Evolutionary conservation across 1,284 basidiomycete species (phyloP).

Genomic region (Neotropicomus parvogracilis): DNA sequence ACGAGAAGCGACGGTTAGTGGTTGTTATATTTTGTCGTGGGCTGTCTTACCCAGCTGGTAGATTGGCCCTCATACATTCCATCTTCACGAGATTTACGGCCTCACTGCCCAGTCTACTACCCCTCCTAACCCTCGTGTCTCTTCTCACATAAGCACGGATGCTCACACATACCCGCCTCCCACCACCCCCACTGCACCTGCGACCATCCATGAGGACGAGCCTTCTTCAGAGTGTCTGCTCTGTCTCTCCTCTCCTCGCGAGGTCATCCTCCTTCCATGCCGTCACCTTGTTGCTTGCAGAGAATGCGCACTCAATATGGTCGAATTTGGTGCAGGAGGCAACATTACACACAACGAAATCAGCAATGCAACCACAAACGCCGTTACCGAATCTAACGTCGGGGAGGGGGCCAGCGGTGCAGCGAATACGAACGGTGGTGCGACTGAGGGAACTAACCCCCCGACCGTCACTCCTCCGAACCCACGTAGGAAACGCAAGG

Average conservation of each 20-base stretch:
- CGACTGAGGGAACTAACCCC: conserved; percentile 21
- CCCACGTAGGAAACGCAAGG: conserved; percentile 76
- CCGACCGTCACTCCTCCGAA: conserved; percentile 33
- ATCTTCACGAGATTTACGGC: conserved; percentile 89
- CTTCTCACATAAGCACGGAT: conserved; percentile 37
- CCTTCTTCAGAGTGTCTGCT: conserved; percentile 84
- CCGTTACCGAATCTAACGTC: conserved; percentile 4
- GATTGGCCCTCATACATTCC: conserved; percentile 88
- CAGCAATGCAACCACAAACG: conserved; percentile 19
- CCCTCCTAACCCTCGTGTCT: conserved; percentile 38
- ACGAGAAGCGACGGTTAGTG: conserved; percentile 72
- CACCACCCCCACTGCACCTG: conserved; percentile 26
- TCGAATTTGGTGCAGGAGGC: conserved; percentile 90
- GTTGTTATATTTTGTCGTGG: conserved; percentile 1
- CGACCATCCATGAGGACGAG: conserved; percentile 55
- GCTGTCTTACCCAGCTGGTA: conserved; percentile 27
- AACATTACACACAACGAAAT: conserved; percentile 65
- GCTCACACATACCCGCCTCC: conserved; percentile 55
- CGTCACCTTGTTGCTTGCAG: conserved; percentile 88
- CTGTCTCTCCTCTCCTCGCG: conserved; percentile 79
- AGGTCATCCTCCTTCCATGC: conserved; percentile 87
- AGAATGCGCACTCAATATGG: conserved; percentile 91
- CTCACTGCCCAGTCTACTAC: conserved; percentile 60
- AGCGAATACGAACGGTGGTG: conserved; percentile 19
- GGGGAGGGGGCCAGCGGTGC: conserved; percentile 21